phyloP scores from a whole-genome alignment of 1,284 basidiomycete species.

The Cryptococcus hybrid region DNA sequence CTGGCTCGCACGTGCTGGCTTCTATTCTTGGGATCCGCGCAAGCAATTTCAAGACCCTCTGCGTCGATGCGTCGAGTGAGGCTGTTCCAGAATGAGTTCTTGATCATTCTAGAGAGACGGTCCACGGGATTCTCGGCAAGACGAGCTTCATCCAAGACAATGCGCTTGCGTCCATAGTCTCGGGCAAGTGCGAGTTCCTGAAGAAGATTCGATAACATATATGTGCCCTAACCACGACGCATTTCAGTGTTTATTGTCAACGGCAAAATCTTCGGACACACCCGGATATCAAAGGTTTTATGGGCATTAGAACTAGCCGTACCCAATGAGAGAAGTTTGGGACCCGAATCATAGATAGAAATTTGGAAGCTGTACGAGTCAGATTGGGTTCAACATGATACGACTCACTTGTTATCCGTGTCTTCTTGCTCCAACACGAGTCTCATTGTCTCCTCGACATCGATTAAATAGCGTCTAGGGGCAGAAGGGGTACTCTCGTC shows the following conservation, averaged over 20 bases:
- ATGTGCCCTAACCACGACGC: slow-evolving; percentile 68
- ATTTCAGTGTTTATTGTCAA: slow-evolving; percentile 7
- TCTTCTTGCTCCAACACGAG: slow-evolving; percentile 97
- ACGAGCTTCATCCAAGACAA: slow-evolving; percentile 95
- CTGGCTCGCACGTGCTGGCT: slow-evolving; percentile 80
- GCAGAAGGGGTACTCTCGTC: slow-evolving; percentile 53
- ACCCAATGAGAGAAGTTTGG: slow-evolving; percentile 92
- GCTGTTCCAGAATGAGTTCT: slow-evolving; percentile 97
- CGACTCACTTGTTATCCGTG: slow-evolving; percentile 76
- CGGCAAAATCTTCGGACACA: slow-evolving; percentile 51
- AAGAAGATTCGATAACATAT: slow-evolving; percentile 98
- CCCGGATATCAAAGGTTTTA: slow-evolving; percentile 92
- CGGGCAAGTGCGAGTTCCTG: slow-evolving; percentile 98
- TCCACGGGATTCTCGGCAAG: slow-evolving; percentile 97
- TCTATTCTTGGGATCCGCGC: slow-evolving; percentile 94
- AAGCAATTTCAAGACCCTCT: slow-evolving; percentile 93
- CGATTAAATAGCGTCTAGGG: slow-evolving; percentile 83
- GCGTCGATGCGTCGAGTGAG: slow-evolving; percentile 95
- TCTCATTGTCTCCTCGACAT: slow-evolving; percentile 98
- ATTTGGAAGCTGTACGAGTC: slow-evolving; percentile 61
- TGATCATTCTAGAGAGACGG: slow-evolving; percentile 96
- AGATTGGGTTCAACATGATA: not conserved
- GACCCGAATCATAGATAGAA: slow-evolving; percentile 92
- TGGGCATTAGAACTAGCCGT: slow-evolving; percentile 97
- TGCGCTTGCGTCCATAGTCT: slow-evolving; percentile 90